Percentiles rank a stretch among this genome's conserved stretches.
phyloP scores from a whole-genome alignment of 306 rosid genomes.

The Fragaria iinumae region DNA sequence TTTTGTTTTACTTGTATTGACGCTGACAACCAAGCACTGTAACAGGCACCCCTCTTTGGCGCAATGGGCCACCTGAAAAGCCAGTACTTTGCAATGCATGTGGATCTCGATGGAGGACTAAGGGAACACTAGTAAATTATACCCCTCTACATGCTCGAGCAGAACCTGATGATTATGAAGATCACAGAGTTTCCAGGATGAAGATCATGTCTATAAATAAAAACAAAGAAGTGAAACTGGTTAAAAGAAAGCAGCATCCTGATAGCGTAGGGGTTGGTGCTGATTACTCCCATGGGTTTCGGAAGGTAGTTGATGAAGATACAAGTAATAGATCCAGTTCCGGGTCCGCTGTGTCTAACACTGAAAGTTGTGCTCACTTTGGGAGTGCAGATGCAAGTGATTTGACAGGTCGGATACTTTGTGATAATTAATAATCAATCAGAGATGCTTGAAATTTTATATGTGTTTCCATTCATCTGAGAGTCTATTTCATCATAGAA shows the following conservation, averaged over 20 bases:
- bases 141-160: constrained; percentile 97
- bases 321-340: constrained; percentile 90
- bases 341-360: constrained; percentile 90
- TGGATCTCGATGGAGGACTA: constrained; percentile 99
- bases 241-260: constrained; percentile 66
- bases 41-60: constrained; percentile 99
- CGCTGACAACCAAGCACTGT: constrained; percentile 42
- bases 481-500: constrained; percentile 2
- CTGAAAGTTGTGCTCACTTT: constrained; percentile 93
- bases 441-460: not conserved
- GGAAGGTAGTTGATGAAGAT: constrained; percentile 71
- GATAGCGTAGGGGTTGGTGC: constrained; percentile 45
- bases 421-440: constrained; percentile 19
- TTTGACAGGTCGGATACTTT: constrained; percentile 74
- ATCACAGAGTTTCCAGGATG: constrained; percentile 62
- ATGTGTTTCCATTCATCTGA: not conserved
- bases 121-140: constrained; percentile 95
- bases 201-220: constrained; percentile 67
- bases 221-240: constrained; percentile 68
- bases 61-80: constrained; percentile 98
- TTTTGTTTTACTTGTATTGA: constrained; percentile 19
- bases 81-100: constrained; percentile 99
- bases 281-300: constrained; percentile 63
- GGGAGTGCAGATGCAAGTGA: constrained; percentile 84
- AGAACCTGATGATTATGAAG: constrained; percentile 78